Percentiles rank a stretch among this genome's conserved stretches.
phyloP scores from a whole-genome alignment of 2,329 filamentous ascomycete species.

The Achaetomium macrosporum region DNA sequence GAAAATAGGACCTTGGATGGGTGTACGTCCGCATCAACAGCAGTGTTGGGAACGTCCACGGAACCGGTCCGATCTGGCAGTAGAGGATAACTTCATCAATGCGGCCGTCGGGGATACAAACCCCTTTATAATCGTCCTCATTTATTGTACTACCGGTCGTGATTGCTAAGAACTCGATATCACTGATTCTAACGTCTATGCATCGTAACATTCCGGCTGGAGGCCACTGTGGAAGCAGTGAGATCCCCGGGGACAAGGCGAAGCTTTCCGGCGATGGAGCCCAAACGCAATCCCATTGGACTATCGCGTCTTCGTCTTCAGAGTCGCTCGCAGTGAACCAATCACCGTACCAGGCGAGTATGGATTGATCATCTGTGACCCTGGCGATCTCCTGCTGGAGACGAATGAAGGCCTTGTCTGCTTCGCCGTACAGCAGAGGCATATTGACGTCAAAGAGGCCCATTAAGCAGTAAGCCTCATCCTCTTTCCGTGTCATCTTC shows the following conservation, averaged over 20 bases:
- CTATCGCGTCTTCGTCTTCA: no score
- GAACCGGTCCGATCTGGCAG: conserved; percentile 1
- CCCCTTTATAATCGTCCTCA: no score
- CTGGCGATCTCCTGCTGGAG: conserved; percentile 6
- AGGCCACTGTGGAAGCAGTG: no score
- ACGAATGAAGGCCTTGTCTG: neutral
- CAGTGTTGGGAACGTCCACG: conserved; percentile 2
- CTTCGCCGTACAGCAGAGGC: conserved; percentile 10
- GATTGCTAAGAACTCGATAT: neutral
- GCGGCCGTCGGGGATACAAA: no score
- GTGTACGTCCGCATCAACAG: neutral
- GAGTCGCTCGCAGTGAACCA: no score
- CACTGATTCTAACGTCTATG: no score
- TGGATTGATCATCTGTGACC: conserved; percentile 2
- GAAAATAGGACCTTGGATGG: neutral
- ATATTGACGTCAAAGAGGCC: conserved; percentile 11
- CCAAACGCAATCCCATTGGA: neutral
- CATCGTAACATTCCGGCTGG: no score
- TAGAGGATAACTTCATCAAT: neutral
- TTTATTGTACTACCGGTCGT: no score
- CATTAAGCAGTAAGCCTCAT: conserved; percentile 8
- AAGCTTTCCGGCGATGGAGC: conserved; percentile 1
- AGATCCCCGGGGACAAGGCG: neutral
- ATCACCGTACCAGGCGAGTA: conserved; percentile 7
- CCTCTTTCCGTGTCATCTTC: conserved; percentile 3